phyloP scores from a whole-genome alignment of 1,139 yeast genomes.

The Zygosaccharomyces sapae region DNA sequence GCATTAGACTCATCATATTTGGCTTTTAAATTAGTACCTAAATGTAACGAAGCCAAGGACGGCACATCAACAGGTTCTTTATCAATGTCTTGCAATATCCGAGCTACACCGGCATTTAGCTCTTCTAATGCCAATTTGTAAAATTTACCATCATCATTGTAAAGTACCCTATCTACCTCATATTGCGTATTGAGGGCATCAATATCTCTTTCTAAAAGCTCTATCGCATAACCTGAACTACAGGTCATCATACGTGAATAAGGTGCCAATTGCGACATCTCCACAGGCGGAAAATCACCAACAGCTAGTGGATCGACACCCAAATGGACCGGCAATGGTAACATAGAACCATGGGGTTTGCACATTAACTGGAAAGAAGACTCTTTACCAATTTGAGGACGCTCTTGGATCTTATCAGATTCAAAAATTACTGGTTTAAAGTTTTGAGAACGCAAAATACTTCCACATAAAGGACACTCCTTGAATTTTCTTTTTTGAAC shows the following conservation, averaged over 20 bases:
- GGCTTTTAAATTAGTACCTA: slow-evolving; percentile 18
- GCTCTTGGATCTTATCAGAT: slow-evolving; percentile 39
- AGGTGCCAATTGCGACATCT: slow-evolving; percentile 38
- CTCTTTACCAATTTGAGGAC: slow-evolving; percentile 59
- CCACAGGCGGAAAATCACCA: slow-evolving; percentile 45
- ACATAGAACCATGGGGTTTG: slow-evolving; percentile 54
- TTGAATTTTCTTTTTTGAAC: slow-evolving; percentile 47
- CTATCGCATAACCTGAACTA: slow-evolving; percentile 48
- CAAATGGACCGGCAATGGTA: slow-evolving; percentile 57
- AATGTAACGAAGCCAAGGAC: slow-evolving; percentile 21
- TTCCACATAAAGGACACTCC: slow-evolving; percentile 85
- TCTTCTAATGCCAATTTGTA: slow-evolving; percentile 53
- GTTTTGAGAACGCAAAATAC: slow-evolving; percentile 53
- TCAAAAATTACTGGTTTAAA: slow-evolving; percentile 67
- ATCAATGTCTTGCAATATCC: slow-evolving; percentile 15
- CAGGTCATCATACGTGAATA: slow-evolving; percentile 65
- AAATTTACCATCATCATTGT: slow-evolving; percentile 56
- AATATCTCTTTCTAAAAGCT: slow-evolving; percentile 45
- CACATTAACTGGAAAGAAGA: slow-evolving; percentile 67
- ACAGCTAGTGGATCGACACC: slow-evolving; percentile 36
- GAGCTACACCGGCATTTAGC: slow-evolving; percentile 46
- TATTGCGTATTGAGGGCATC: slow-evolving; percentile 50
- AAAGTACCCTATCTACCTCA: slow-evolving; percentile 55
- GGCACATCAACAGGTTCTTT: slow-evolving; percentile 3
- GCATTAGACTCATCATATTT: slow-evolving; percentile 40